Evolutionary conservation across 2,329 filamentous ascomycete genomes (phyloP).

Genomic region (Neurospora crassa): DNA sequence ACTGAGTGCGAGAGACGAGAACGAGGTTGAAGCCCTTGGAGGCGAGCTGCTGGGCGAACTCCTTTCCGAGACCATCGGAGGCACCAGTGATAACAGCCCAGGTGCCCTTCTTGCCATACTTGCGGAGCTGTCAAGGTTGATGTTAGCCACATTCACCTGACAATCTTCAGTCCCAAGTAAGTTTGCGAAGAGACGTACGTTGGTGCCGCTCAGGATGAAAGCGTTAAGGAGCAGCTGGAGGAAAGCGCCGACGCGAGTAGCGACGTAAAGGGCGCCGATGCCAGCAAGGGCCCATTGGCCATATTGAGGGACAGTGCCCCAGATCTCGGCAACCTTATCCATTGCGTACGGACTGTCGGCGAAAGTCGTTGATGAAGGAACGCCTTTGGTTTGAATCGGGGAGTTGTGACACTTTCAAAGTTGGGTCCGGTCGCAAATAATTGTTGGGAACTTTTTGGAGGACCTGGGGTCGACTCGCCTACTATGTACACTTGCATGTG

Average conservation of each 20-base stretch:
- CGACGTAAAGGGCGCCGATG: constrained; percentile 50
- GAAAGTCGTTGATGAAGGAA: constrained; percentile 4
- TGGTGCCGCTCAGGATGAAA: constrained; percentile 57
- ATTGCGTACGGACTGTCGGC: constrained; percentile 15
- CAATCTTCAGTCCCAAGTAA: too few species aligned
- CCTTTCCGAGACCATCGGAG: constrained; percentile 93
- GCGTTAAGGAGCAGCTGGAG: constrained; percentile 54
- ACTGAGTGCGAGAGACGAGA: constrained; percentile 89
- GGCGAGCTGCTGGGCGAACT: constrained; percentile 86
- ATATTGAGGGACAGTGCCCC: constrained; percentile 32
- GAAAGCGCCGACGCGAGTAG: constrained; percentile 47
- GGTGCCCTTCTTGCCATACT: constrained; percentile 82
- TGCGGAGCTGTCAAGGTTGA: constrained; percentile 54
- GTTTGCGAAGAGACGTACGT: constrained; percentile 33
- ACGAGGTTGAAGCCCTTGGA: constrained; percentile 89
- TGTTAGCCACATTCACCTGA: background rate
- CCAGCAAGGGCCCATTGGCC: constrained; percentile 38
- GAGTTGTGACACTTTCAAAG: background rate
- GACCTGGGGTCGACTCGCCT: background rate
- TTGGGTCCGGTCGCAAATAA: constrained; percentile 2
- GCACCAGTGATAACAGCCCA: constrained; percentile 95
- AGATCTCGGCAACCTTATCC: constrained; percentile 24
- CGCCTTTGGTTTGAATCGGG: background rate
- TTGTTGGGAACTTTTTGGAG: constrained; percentile 5
- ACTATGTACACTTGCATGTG: background rate